Evolutionary conservation across 1,284 basidiomycete genomes (phyloP), one percentile per base, ranked within the genome.

Genomic region (Papiliotrema laurentii): DNA sequence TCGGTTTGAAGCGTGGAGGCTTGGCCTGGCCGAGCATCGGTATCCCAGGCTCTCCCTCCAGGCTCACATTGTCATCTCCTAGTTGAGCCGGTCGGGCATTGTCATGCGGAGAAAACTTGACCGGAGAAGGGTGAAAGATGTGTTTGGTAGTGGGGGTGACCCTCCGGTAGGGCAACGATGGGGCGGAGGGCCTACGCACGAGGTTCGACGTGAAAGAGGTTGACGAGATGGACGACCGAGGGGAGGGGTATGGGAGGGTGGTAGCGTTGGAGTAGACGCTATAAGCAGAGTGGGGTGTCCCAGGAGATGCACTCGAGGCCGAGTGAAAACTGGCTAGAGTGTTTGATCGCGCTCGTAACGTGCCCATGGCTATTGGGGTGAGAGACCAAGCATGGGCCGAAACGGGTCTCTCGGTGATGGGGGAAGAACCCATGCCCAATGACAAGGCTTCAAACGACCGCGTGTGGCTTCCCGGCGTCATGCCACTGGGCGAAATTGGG

Each of bases 1-100:
- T 64, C 6, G 66, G 66, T 42, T 59, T 67, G 56, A 69, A 69
- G 10, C 66, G 49, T 10, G 64, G 50, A 5, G 56, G 47, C 36
- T 67, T 67, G 5, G 18, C 25, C 22, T 31, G 25, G 35, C 5
- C 43, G 16, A 7, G n/a, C 30, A 44, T 18, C 34, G 9, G n/a
- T n/a, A 21, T 25, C 39, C 39, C 6, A 26, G 11, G 13, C 10
- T 11, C 36, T 21, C 36, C 11, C 11, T 37, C 10, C 11, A 7
- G 11, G 11, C 7, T 9, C 19, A 13, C 19, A 13, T 24, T 13
- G 19, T 26, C 19, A 19, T 27, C 24, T 10, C 9, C 7, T 16
- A 6, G 7, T 10, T 11, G 19, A 21, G 19, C 9, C 14, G 39
- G 9, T 27, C 14, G 19, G 10, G 11, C 7, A 41, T 6, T 14